Conservation (phyloP, 805 yeast genomes). For the Wickerhamomyces queroliae region DNA sequence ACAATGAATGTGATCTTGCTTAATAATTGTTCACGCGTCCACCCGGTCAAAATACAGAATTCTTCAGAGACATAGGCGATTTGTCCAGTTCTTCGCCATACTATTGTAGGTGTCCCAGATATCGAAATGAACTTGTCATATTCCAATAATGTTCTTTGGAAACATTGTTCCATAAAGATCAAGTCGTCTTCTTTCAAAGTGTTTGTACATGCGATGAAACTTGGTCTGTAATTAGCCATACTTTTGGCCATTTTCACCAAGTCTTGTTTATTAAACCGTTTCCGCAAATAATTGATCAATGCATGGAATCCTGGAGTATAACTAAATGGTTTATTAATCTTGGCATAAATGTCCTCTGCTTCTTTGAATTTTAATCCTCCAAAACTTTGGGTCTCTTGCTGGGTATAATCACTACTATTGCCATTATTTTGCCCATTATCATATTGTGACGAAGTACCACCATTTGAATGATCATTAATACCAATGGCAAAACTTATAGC, state of each 20-base stretch:
- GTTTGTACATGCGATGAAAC: slow-evolving; percentile 88
- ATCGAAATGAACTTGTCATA: slow-evolving; percentile 79
- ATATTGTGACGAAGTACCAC: neutral
- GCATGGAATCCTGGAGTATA: slow-evolving; percentile 91
- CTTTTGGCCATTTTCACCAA: slow-evolving; percentile 79
- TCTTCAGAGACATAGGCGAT: slow-evolving; percentile 94
- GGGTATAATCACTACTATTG: neutral
- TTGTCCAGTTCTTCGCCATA: slow-evolving; percentile 95
- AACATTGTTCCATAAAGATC: slow-evolving; percentile 93
- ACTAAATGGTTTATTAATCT: slow-evolving; percentile 70
- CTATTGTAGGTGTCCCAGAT: slow-evolving; percentile 90
- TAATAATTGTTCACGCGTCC: slow-evolving; percentile 69
- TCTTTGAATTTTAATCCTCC: slow-evolving; percentile 46
- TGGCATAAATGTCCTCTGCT: slow-evolving; percentile 75
- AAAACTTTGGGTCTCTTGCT: slow-evolving; percentile 1
- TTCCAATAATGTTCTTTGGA: slow-evolving; percentile 85
- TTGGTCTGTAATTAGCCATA: slow-evolving; percentile 87
- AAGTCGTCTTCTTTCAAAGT: slow-evolving; percentile 85
- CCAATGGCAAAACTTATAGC: slow-evolving; percentile 24
- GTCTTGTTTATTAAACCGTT: slow-evolving; percentile 63
- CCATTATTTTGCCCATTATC: slow-evolving; percentile 2
- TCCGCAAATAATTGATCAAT: slow-evolving; percentile 64
- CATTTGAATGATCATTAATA: slow-evolving; percentile 13
- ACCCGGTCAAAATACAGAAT: slow-evolving; percentile 85
- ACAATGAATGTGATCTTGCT: slow-evolving; percentile 64